Evolutionary conservation across 139 green algal species (phyloP), one percentile per base, ranked within the genome.

Genomic region (Chlamydomonas schloesseri): DNA sequence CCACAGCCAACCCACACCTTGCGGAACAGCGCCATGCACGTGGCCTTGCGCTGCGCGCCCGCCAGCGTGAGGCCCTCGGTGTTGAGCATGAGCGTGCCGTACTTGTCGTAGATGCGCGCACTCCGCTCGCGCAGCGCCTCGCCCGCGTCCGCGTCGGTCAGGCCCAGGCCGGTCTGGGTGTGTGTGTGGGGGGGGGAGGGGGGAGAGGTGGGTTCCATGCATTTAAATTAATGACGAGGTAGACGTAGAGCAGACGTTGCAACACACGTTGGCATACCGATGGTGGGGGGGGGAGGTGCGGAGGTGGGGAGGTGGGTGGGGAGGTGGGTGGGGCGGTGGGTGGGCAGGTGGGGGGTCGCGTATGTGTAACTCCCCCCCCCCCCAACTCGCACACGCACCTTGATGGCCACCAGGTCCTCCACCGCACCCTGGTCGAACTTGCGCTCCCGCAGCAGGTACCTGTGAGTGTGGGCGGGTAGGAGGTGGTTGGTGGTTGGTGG

Each of bases 361-460:
- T n/a, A n/a, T n/a, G n/a, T n/a, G n/a, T n/a, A n/a, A n/a, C n/a
- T n/a, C n/a, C 42, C 42, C 42, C 42, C 42, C 5, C 55, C 55
- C 55, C 55, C 55, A 21, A 26, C 18, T 18, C 4, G n/a, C 18
- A 9, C 88, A 26, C 83, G 86, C 28, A 80, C 67, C 83, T 98
- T 98, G 31, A 99, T 94, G 29, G 93, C 89, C 53, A 98, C 89
- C 60, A 99, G 74, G 89, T 99, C 97, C 36, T 94, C 94, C 20
- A 99, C 94, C 18, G 95, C 94, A 21, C 96, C 94, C 64, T 94
- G 71, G 81, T 98, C 95, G 90, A 99, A 99, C 73, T 95, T 94
- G 62, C 96, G 89, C 89, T 99, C 97, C 10, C 97, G 91, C 58
- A 99, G 91, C 83, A 98, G 69, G 91, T 96, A 99, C 42, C 42